These are phyloP conservation scores for Dothideomycetes sp. DNA, from an alignment of 2,329 filamentous ascomycete species.

Conservation along the genomic window DNA sequence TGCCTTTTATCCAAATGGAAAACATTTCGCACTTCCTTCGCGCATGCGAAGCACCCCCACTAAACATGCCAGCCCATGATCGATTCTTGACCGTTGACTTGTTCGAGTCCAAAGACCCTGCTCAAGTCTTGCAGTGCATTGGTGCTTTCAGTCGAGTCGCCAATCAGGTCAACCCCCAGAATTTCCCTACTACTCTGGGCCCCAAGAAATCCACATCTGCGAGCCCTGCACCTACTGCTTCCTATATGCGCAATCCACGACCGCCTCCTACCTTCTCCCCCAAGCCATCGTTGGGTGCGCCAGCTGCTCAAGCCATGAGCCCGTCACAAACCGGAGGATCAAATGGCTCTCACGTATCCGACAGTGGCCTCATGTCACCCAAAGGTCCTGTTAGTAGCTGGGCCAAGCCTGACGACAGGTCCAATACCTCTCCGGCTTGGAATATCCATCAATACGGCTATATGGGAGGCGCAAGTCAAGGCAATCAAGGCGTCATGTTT, in stretches of 20 bases:
- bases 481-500: conserved; percentile 87
- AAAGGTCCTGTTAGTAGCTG: conserved; percentile 67
- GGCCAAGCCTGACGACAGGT: conserved; percentile 78
- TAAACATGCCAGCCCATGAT: conserved; percentile 87
- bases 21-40: conserved; percentile 94
- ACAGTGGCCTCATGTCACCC: conserved; percentile 35
- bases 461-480: conserved; percentile 94
- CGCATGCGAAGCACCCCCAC: conserved; percentile 73
- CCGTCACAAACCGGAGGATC: conserved; percentile 42
- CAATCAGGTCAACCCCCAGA: conserved; percentile 60
- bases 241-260: neutral
- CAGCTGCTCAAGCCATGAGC: conserved; percentile 31
- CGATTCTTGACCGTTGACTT: conserved; percentile 95
- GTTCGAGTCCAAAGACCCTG: conserved; percentile 89
- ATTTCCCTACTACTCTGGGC: conserved; percentile 69
- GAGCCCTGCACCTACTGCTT: conserved; percentile 28
- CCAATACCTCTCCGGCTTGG: conserved; percentile 79
- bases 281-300: conserved; percentile 20
- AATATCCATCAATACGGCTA: conserved; percentile 98
- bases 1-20: conserved; percentile 99
- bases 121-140: conserved; percentile 89
- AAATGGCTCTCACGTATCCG: conserved; percentile 50
- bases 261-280: neutral
- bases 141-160: conserved; percentile 85
- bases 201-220: conserved; percentile 50